Evolutionary conservation across 1,284 basidiomycete species (phyloP), one percentile per base, ranked within the genome.

Genomic region (Moesziomyces parantarcticus): DNA sequence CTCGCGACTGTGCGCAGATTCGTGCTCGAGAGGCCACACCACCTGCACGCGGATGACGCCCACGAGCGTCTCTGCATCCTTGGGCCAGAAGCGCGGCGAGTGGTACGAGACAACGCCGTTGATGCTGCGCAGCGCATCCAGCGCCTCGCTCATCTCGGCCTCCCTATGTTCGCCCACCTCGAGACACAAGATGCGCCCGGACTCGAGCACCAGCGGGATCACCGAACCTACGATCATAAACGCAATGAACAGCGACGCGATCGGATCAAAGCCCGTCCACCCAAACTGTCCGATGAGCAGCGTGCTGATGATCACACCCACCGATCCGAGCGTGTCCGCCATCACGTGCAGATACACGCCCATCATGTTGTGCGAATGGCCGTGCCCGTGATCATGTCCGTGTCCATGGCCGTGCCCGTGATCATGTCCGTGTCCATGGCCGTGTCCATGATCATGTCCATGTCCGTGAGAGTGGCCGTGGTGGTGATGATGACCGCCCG

Each of bases 201-300:
- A 92, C 82, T 99, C 97, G 63, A 96, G 88, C 23, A 99, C 94
- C 41, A 99, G 89, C 9, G 97, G 97, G 21, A 97, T 88, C 21
- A 99, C 97, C 78, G 92, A 94, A 3, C 92, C 96, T 26, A 94
- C 92, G 77, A 99, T 99, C 69, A 99, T 87, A 10, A 93, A 86
- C 1, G 97, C 97, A 77, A 99, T 99, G 23, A 99, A 95, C 40
- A 99, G 87, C 11, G 94, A 97, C 0, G 97, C 97, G 66, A 99
- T 94, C 3, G 97, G 97, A 84, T 99, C 97, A 83, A 98, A 99
- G 18, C 95, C 95, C 3, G 97, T 99, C 95, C 95, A 99, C n/a
- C 96, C 96, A 77, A 97, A 99, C 63, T 91, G 91, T 77, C 96
- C 90, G 75, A 99, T 99, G 62, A 99, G 88, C 16, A 99, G 86